Evolutionary conservation across 2,329 filamentous ascomycete genomes (phyloP), one percentile per base, ranked within the genome.

Genomic region (Coniochaeta prunicola): DNA sequence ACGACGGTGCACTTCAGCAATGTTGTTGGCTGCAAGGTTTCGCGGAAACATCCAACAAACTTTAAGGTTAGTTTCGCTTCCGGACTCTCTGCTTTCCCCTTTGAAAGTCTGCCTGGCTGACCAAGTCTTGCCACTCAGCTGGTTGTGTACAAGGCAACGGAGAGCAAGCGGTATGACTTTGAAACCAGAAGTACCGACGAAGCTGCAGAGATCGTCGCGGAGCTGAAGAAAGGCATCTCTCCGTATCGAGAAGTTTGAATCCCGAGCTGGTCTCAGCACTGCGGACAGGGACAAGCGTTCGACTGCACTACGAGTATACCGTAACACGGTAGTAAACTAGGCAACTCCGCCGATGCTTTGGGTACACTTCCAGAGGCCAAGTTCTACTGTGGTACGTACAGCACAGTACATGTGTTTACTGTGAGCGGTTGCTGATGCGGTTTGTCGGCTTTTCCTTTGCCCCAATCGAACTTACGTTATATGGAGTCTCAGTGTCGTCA

Each of bases 141-240:
- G 26, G 78, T 91, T 57, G 87, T 93, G 24, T 92, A 88, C 71
- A 88, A 86, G 69, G 85, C 87, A 55, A 84, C 85, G 1, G 90
- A 92, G 74, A 87, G 82, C 61, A 93, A 93, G 74, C 76, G 90
- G 61, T 94, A 94, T 72, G 90, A 94, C 64, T 94, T 94, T 70
- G 90, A 93, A 73, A 86, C 89, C n/a, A 84, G 82, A 64, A 88
- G 78, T 63, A 77, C 81, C 12, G 83, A 86, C 31, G 89, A 92
- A 72, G 90, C 90, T 48, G 78, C 82, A n/a, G 88, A 91, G 69
- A 91, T 94, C 69, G 89, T 93, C 30, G 80, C 77, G 59, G 89
- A 92, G 74, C 83, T 94, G 61, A 90, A 89, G 73, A 90, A 85
- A 72, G 88, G 89, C 31, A 86, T 91, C 57, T 83, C 85, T 34